Evolutionary conservation across 2,329 filamentous ascomycete species (phyloP).

Genomic region (Talaromyces pinophilus): DNA sequence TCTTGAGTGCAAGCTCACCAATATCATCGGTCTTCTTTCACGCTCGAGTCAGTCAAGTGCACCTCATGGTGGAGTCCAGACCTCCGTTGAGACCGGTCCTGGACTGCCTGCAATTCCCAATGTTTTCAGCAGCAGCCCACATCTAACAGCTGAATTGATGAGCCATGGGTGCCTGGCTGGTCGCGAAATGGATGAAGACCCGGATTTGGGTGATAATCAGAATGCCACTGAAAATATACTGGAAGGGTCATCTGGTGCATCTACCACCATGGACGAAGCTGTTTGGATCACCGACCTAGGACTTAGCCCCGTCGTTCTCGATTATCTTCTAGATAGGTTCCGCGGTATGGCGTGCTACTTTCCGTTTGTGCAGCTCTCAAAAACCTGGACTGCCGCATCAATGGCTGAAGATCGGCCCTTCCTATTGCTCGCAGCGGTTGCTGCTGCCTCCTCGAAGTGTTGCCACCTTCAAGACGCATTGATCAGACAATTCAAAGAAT

Average conservation of each 20-base stretch:
- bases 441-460: conserved; percentile 25
- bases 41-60: conserved; percentile 17
- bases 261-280: not conserved
- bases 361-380: conserved; percentile 24
- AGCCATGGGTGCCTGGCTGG: not conserved
- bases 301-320: conserved; percentile 10
- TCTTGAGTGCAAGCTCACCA: conserved; percentile 24
- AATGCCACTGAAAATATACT: not conserved
- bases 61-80: conserved; percentile 3
- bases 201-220: not conserved
- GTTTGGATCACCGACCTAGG: not conserved
- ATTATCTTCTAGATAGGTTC: conserved; percentile 24
- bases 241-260: not conserved
- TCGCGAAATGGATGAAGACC: not conserved
- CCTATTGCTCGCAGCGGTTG: conserved; percentile 25
- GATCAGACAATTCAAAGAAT: conserved; percentile 21
- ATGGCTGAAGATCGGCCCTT: conserved; percentile 26
- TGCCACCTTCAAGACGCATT: conserved; percentile 23
- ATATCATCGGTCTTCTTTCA: conserved; percentile 25
- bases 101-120: not conserved
- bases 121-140: not conserved
- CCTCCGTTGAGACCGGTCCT: not conserved
- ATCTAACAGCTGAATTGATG: not conserved
- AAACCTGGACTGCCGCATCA: conserved; percentile 23
- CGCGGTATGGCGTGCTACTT: conserved; percentile 25